Base-by-base conservation (phyloP, 495 filamentous ascomycete species). In the Penicillium flavigenum region DNA sequence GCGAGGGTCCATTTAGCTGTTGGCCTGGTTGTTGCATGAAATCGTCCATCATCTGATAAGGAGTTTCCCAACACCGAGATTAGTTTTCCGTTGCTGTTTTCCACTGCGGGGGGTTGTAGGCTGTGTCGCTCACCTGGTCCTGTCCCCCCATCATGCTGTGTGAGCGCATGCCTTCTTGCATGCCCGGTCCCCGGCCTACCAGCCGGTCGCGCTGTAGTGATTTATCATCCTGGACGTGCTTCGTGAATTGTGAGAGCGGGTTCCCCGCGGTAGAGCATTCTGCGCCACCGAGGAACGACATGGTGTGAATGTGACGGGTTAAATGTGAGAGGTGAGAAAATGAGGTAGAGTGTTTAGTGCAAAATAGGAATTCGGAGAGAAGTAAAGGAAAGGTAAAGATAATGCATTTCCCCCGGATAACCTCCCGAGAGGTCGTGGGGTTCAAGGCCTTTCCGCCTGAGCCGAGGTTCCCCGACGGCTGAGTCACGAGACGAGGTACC, bases 191-290 rank as follows among this genome's bases (percentile, higher is more conserved):
- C 51, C 86, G 76, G 61, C 89, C 89, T 36, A 87, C 86, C 57
- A 97, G 78, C 39, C 94, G 80, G 73, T 98, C 94, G 62, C 91
- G 82, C 71, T 97, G 93, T 52, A 96, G 81, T 27, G 88, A 91
- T 76, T 92, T 96, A 78, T 98, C 94, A 77, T 96, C 90, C 64
- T 91, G 86, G 51, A 92, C 88, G 69, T 96, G 90, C 71, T 98
- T 98, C 29, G 89, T 88, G 70, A 98, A 96, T 81, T 97, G 95
- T 65, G 88, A 91, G 56, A 98, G 86, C 53, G 95, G 95, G 73
- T 98, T 98, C 65, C 86, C 91, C 52, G 89, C 92, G 42, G 94
- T 96, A 47, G 94, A 98, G 80, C 94, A 98, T 75, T 98, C 94
- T 62, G 92, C 89, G 63, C 93, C 93, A 74, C 89, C 90, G 60